Percentiles rank a stretch among this genome's conserved stretches.
These are phyloP conservation scores for Starmerella bacillaris DNA, from an alignment of 805 yeast species.

Conservation along the genomic window DNA sequence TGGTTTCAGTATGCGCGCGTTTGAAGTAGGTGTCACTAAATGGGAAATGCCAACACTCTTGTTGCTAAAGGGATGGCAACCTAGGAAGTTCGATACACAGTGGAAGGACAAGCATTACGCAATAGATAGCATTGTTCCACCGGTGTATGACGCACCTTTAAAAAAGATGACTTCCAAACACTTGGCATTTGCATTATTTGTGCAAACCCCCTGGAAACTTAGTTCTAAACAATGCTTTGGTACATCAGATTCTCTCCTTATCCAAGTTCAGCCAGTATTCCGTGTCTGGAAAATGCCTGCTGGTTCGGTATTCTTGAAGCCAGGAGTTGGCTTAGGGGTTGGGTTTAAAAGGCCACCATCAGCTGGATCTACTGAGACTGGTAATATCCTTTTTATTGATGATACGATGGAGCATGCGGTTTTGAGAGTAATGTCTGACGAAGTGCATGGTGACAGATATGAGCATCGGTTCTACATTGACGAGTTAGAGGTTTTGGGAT, in stretches of 20 bases:
- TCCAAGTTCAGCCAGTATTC: slow-evolving; percentile 44
- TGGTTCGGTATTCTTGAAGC: slow-evolving; percentile 26
- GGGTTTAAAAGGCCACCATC: slow-evolving; percentile 33
- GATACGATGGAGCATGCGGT: slow-evolving; percentile 61
- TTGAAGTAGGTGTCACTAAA: slow-evolving; percentile 67
- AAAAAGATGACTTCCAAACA: slow-evolving; percentile 1
- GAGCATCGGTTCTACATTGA: slow-evolving; percentile 58
- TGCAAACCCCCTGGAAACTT: slow-evolving; percentile 58
- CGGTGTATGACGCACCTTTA: slow-evolving; percentile 4
- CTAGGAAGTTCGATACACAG: neutral
- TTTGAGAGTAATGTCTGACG: slow-evolving; percentile 37
- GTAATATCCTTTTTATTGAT: slow-evolving; percentile 63
- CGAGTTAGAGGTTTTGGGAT: slow-evolving; percentile 81
- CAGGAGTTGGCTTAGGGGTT: slow-evolving; percentile 50
- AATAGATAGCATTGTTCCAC: slow-evolving; percentile 8
- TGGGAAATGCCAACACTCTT: slow-evolving; percentile 80
- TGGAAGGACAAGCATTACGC: slow-evolving; percentile 5
- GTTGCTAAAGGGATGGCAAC: slow-evolving; percentile 42
- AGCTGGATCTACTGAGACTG: slow-evolving; percentile 28
- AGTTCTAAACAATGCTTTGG: slow-evolving; percentile 64
- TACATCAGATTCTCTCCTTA: slow-evolving; percentile 34
- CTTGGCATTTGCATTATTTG: slow-evolving; percentile 44
- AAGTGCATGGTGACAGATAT: slow-evolving; percentile 17
- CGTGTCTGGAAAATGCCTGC: slow-evolving; percentile 3
- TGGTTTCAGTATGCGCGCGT: slow-evolving; percentile 77